phyloP scores from a whole-genome alignment of 148 eudicot species.

The Salicornia ramosissima region DNA sequence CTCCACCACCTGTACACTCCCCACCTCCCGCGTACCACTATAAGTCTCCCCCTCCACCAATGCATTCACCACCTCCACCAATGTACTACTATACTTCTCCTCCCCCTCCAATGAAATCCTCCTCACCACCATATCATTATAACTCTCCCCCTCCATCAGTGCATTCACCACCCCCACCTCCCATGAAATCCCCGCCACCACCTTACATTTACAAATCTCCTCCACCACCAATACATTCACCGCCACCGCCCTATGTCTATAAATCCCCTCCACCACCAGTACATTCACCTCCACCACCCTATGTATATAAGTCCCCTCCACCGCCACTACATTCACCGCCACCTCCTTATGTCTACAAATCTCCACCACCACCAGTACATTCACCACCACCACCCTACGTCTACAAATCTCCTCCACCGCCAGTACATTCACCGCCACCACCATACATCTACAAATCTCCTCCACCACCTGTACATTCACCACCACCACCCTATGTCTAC shows the following conservation, averaged over 20 bases:
- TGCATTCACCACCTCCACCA: background rate
- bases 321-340: conserved; percentile 5
- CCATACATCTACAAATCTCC: conserved; percentile 13
- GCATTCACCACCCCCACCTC: conserved; percentile 5
- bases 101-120: conserved; percentile 15
- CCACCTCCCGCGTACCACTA: background rate
- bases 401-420: background rate
- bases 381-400: background rate
- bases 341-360: background rate
- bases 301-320: conserved; percentile 17
- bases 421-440: background rate
- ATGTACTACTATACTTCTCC: conserved; percentile 15
- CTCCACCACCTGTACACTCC: background rate
- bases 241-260: conserved; percentile 14
- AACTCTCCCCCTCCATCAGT: conserved; percentile 11
- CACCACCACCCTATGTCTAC: conserved; percentile 15
- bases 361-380: conserved; percentile 1
- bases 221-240: conserved; percentile 11
- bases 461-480: conserved; percentile 11
- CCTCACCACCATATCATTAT: conserved; percentile 11
- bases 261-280: conserved; percentile 19
- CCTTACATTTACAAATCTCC: background rate
- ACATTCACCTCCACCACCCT: conserved; percentile 4
- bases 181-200: conserved; percentile 12
- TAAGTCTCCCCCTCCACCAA: background rate